Base-by-base conservation (phyloP, 352 stramenopile genomes). In the Discostella stelligera region DNA sequence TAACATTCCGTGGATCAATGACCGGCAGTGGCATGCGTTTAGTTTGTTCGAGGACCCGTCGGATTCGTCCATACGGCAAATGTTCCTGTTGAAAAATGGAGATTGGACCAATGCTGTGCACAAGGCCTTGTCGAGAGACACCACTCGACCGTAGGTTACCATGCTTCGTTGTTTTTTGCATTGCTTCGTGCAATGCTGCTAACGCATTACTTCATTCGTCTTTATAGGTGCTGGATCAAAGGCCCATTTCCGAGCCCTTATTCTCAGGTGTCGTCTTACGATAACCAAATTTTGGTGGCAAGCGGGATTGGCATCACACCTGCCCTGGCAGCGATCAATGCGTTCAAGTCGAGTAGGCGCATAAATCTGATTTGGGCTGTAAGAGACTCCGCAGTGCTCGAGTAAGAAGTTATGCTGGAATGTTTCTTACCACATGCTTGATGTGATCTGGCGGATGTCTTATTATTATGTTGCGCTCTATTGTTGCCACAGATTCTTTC, bases 271-370 rank as follows among this genome's bases (percentile, higher is more conserved):
- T 63, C 56, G 0, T 46, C 58, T 3, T 85, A 85, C 62, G 83
- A 89, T 53, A 87, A 85, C 60, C 62, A 81, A 44, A 87, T 89
- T n/a, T 62, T 85, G 18, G 71, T 86, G 7, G 79, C 75, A n/a
- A 63, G 62, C 59, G 80, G 80, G 20, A 83, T 86, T 49, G 79
- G 79, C 6, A 87, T 87, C 18, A 87, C 80, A 23, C 80, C 80
- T 0, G 76, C 80, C 3, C 46, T 87, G 16, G 70, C 71, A 10
- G 71, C 73, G 0, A 87, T 87, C 52, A 67, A 56, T 41, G 71
- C 75, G 13, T 71, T 82, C 69, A 84, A 81, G 66, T 48, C 71
- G 9, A 81, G 61, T 48, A 66, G 71, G 16, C 54, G 76, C 11
- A 75, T 82, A 46, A 84, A 84, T 63, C 53, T 87, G 0, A 77